Percentiles rank a stretch among this genome's conserved stretches.
These are phyloP conservation scores for Eucalyptus erythrocorys DNA, from an alignment of 345 rosid species.

Conservation along the genomic window DNA sequence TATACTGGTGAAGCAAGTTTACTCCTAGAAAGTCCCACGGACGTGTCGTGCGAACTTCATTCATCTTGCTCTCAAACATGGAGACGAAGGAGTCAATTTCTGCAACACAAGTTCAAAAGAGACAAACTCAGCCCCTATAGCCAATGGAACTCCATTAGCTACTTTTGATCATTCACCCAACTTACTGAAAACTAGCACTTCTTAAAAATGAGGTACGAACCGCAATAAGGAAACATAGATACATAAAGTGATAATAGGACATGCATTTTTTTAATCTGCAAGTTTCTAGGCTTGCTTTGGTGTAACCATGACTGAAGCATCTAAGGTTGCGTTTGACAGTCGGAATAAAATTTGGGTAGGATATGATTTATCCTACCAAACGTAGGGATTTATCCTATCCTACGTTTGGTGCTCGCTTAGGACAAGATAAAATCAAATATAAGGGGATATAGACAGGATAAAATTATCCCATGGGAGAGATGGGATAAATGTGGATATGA, in stretches of 20 bases:
- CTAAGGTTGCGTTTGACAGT: too few species aligned
- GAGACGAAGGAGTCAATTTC: conserved; percentile 17
- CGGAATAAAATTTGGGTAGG: too few species aligned
- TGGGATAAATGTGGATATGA: too few species aligned
- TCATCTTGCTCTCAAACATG: conserved; percentile 22
- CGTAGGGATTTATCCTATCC: too few species aligned
- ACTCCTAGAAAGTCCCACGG: conserved; percentile 35
- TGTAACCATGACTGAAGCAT: conserved; percentile 41
- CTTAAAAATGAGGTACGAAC: background rate
- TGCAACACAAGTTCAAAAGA: conserved; percentile 2
- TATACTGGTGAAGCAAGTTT: background rate
- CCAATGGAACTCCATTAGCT: background rate
- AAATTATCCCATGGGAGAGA: too few species aligned
- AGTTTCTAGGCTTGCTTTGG: conserved; percentile 21
- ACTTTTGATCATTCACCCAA: background rate
- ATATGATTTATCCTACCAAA: too few species aligned
- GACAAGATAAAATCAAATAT: too few species aligned
- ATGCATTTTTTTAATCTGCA: conserved; percentile 1
- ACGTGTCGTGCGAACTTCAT: conserved; percentile 23
- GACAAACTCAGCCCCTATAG: background rate
- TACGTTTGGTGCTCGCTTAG: too few species aligned
- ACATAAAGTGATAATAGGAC: background rate
- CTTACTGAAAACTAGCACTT: background rate
- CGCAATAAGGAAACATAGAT: background rate
- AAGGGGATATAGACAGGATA: too few species aligned